Evolutionary conservation across 345 rosid species (phyloP).

Genomic region (Anastatica hierochuntica): DNA sequence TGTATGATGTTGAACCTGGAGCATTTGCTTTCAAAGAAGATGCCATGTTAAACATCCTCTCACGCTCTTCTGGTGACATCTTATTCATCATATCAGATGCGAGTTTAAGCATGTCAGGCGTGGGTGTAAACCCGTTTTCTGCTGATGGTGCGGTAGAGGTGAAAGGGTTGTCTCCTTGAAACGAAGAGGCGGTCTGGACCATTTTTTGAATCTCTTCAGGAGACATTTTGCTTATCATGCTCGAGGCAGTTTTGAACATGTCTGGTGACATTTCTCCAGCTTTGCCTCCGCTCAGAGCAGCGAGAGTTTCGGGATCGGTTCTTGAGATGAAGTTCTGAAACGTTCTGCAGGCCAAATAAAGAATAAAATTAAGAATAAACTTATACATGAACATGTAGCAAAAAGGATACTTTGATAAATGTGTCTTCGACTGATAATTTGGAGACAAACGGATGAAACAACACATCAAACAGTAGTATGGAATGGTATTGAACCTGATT

Average conservation of each 20-base stretch:
- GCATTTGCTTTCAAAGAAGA: slow-evolving; percentile 44
- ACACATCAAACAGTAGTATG: slow-evolving; percentile 11
- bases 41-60: slow-evolving; percentile 80
- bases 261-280: slow-evolving; percentile 70
- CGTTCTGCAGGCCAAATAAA: slow-evolving; percentile 36
- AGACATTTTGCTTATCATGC: slow-evolving; percentile 82
- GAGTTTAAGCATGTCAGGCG: slow-evolving; percentile 75
- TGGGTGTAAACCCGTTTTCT: slow-evolving; percentile 36
- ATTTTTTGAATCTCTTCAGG: slow-evolving; percentile 83
- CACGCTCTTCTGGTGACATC: slow-evolving; percentile 71
- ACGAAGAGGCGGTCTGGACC: slow-evolving; percentile 74
- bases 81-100: slow-evolving; percentile 79
- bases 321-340: slow-evolving; percentile 71
- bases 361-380: neutral
- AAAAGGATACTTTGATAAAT: neutral
- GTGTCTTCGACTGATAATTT: neutral
- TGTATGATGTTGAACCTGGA: slow-evolving; percentile 29
- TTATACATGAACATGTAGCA: neutral
- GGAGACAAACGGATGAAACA: slow-evolving; percentile 4
- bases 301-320: slow-evolving; percentile 59
- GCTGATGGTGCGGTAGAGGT: slow-evolving; percentile 20
- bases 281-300: slow-evolving; percentile 62
- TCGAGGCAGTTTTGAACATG: slow-evolving; percentile 74
- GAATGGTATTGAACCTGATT: slow-evolving; percentile 43
- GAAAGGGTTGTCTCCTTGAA: slow-evolving; percentile 44